Evolutionary conservation across 2,329 filamentous ascomycete genomes (phyloP).

Genomic region (Aspergillus proliferans): DNA sequence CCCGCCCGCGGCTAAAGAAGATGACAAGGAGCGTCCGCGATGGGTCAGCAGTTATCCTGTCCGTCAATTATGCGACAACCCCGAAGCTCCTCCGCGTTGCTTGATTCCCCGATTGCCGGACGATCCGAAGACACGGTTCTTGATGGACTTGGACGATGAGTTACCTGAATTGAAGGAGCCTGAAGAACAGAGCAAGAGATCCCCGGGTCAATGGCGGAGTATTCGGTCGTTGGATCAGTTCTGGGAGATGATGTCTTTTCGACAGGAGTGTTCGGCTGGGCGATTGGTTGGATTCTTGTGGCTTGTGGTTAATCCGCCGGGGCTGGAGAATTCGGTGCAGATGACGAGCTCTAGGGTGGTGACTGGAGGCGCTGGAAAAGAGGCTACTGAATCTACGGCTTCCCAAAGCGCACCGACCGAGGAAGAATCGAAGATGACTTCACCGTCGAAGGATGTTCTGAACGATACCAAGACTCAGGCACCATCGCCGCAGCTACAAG

Average conservation of each 20-base stretch:
- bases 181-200: conserved; percentile 34
- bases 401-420: background rate
- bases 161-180: conserved; percentile 40
- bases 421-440: background rate
- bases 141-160: conserved; percentile 84
- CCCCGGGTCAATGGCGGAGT: conserved; percentile 69
- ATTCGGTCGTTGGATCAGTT: conserved; percentile 82
- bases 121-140: conserved; percentile 86
- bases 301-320: conserved; percentile 69
- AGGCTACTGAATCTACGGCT: background rate
- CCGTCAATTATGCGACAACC: conserved; percentile 63
- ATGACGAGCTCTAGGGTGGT: conserved; percentile 21
- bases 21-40: conserved; percentile 29
- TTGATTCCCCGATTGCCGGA: conserved; percentile 88
- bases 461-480: background rate
- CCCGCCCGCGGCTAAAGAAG: conserved; percentile 47
- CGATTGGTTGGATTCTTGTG: conserved; percentile 91
- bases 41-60: conserved; percentile 63
- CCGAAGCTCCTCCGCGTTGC: conserved; percentile 69
- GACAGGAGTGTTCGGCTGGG: conserved; percentile 92
- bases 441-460: background rate
- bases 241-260: conserved; percentile 97
- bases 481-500: background rate
- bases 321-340: conserved; percentile 31
- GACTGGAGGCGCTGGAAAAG: conserved; percentile 2